Evolutionary conservation across 768 basidiomycete genomes (phyloP).

Genomic region (Phallus indusiatus): DNA sequence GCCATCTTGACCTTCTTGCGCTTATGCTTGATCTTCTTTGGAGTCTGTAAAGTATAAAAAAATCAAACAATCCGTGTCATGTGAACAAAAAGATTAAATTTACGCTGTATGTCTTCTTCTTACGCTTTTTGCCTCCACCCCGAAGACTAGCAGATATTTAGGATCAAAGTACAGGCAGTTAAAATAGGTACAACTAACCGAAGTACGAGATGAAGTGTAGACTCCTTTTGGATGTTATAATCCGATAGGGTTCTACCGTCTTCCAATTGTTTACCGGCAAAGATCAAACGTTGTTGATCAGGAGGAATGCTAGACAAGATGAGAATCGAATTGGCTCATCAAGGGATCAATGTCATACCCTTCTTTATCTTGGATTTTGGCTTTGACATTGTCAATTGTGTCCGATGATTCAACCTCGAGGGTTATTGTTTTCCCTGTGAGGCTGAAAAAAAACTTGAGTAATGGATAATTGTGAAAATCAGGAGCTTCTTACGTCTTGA

Average conservation of each 20-base stretch:
- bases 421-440: constrained; percentile 98
- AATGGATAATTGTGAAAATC: constrained; percentile 6
- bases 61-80: neutral
- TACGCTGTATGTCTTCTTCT: constrained; percentile 99
- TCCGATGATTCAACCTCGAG: constrained; percentile 97
- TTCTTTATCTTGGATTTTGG: constrained; percentile 97
- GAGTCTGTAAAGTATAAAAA: constrained; percentile 47
- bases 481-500: constrained; percentile 68
- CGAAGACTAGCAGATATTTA: constrained; percentile 52
- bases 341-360: constrained; percentile 40
- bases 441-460: constrained; percentile 32
- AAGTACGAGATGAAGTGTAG: constrained; percentile 93
- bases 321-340: neutral
- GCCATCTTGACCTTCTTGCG: constrained; percentile 99
- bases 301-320: constrained; percentile 57
- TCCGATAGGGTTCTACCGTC: constrained; percentile 93
- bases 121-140: constrained; percentile 99
- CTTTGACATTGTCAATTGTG: constrained; percentile 97
- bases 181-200: constrained; percentile 5
- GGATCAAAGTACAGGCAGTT: neutral
- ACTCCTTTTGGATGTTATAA: constrained; percentile 99
- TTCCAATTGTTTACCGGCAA: constrained; percentile 98
- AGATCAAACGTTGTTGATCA: constrained; percentile 97
- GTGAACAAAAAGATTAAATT: constrained; percentile 8
- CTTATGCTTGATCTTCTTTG: constrained; percentile 99